Percentiles rank a stretch among this genome's conserved stretches.
Conservation (phyloP, 176 grass and related monocot genomes). For the Sorghum bicolor region DNA sequence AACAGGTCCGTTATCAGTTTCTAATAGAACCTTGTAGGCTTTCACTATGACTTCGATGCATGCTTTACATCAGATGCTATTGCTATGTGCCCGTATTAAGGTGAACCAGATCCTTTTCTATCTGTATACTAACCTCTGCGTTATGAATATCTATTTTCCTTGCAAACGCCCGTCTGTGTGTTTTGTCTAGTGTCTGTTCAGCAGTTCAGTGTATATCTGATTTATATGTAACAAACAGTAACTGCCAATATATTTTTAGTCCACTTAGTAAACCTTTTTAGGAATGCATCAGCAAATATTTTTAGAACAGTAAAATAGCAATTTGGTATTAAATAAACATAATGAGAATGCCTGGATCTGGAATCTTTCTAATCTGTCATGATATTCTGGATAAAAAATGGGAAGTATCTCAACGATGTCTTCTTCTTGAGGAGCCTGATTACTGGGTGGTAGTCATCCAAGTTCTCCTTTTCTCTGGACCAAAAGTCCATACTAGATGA, state of each 20-base stretch:
- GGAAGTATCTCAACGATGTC: background rate
- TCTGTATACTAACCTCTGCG: background rate
- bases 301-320: background rate
- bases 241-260: background rate
- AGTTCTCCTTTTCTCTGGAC: background rate
- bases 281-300: background rate
- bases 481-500: background rate
- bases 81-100: background rate
- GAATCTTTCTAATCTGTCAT: background rate
- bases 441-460: background rate
- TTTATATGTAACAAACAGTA: background rate
- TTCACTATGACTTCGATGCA: conserved; percentile 15
- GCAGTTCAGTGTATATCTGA: conserved; percentile 2
- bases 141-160: background rate
- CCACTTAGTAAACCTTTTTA: conserved; percentile 1
- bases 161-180: background rate
- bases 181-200: background rate
- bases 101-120: background rate
- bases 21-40: background rate
- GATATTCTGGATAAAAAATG: background rate
- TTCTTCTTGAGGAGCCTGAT: conserved; percentile 15
- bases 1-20: conserved; percentile 37
- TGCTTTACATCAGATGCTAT: conserved; percentile 9
- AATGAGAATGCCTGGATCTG: background rate
- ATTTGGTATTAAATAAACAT: background rate